phyloP scores from a whole-genome alignment of 495 filamentous ascomycete species.

The Pyrenula aspistea region DNA sequence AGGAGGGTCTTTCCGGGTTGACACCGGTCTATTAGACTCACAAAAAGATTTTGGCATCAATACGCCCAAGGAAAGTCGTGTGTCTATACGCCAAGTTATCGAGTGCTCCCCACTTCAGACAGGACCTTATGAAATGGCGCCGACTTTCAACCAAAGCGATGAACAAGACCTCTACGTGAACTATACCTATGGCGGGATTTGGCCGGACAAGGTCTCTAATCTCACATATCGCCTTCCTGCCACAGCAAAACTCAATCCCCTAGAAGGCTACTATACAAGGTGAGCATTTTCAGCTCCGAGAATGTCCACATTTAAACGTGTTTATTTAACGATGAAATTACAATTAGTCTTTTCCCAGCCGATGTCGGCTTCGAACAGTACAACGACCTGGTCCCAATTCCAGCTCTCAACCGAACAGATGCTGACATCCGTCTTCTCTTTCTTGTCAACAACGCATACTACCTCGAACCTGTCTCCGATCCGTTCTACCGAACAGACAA shows the following conservation, averaged over 20 bases:
- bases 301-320: neutral
- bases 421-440: conserved; percentile 17
- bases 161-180: neutral
- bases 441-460: conserved; percentile 10
- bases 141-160: neutral
- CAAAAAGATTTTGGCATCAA: conserved; percentile 19
- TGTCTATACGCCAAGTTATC: neutral
- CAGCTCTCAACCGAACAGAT: conserved; percentile 17
- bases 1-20: neutral
- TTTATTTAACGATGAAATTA: neutral
- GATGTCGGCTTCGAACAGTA: neutral
- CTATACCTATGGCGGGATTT: neutral
- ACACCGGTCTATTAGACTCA: conserved; percentile 12
- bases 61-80: conserved; percentile 6
- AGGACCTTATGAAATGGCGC: neutral
- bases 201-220: neutral
- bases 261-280: neutral
- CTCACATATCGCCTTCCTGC: neutral
- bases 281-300: neutral
- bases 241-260: neutral
- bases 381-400: conserved; percentile 1
- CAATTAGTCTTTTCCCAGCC: neutral
- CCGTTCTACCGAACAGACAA: conserved; percentile 6
- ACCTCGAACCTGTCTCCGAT: conserved; percentile 12
- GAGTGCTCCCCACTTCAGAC: neutral